These are phyloP conservation scores for Fusarium hainanense DNA, from an alignment of 2,329 filamentous ascomycete genomes.

Conservation along the genomic window DNA sequence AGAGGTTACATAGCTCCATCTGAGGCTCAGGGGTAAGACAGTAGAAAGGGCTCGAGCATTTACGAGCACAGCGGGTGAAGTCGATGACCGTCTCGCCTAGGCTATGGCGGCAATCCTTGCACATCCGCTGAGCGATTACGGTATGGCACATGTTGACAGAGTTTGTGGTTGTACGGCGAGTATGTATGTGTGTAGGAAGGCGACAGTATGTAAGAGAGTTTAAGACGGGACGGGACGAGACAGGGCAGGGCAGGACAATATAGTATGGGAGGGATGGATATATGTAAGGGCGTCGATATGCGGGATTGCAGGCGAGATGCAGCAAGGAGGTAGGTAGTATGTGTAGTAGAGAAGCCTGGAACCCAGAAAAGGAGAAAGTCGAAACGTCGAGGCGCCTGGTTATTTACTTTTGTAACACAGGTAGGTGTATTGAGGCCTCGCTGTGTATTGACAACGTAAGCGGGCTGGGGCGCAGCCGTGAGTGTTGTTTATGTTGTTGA, in stretches of 20 bases:
- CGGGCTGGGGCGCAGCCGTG: conserved; percentile 34
- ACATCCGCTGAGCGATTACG: conserved; percentile 47
- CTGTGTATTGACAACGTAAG: conserved; percentile 39
- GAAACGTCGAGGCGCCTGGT: conserved; percentile 25
- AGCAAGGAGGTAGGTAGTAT: not conserved
- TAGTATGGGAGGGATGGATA: not conserved
- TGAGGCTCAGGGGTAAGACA: conserved; percentile 45
- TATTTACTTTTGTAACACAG: conserved; percentile 36
- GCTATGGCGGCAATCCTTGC: conserved; percentile 42
- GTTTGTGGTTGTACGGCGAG: conserved; percentile 19
- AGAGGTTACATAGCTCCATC: conserved; percentile 45
- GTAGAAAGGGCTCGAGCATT: conserved; percentile 48
- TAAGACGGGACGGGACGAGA: not conserved
- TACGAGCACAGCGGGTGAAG: conserved; percentile 47
- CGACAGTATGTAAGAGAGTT: conserved; percentile 1
- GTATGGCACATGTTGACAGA: conserved; percentile 46
- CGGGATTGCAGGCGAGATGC: conserved; percentile 3
- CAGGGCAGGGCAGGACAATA: not conserved
- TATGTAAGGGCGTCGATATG: conserved; percentile 8
- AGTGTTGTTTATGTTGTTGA: conserved; percentile 27
- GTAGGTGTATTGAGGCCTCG: conserved; percentile 35
- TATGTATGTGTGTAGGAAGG: conserved; percentile 3
- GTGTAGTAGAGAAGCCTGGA: conserved; percentile 6
- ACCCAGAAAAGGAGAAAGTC: conserved; percentile 16
- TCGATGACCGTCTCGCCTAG: conserved; percentile 48